Evolutionary conservation across 768 basidiomycete species (phyloP).

Genomic region (Terana coerulea): DNA sequence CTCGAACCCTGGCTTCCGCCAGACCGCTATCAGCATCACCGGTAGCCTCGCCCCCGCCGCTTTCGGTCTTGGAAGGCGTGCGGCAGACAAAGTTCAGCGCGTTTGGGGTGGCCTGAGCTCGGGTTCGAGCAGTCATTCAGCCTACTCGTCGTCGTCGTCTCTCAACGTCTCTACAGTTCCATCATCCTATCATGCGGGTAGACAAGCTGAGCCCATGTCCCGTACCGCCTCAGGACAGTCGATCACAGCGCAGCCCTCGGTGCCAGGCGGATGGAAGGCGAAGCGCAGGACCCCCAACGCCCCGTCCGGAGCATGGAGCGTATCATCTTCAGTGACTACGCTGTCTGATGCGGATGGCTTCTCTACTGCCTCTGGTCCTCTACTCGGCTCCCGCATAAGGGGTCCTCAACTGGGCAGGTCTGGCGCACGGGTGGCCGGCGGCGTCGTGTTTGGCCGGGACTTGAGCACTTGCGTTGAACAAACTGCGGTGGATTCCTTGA

Average conservation of each 20-base stretch:
- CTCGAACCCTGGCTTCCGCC: conserved; percentile 38
- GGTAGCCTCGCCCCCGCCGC: conserved; percentile 62
- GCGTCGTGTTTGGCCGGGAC: conserved; percentile 66
- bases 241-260: conserved; percentile 17
- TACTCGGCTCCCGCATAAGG: conserved; percentile 54
- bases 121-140: conserved; percentile 33
- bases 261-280: conserved; percentile 20
- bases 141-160: conserved; percentile 46
- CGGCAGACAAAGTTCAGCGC: conserved; percentile 73
- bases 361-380: conserved; percentile 39
- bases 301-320: conserved; percentile 55
- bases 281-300: conserved; percentile 56
- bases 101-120: conserved; percentile 50
- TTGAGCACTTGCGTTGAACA: conserved; percentile 52
- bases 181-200: conserved; percentile 29
- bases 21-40: conserved; percentile 73
- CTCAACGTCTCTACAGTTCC: conserved; percentile 31
- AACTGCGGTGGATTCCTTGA: conserved; percentile 40
- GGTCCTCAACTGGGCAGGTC: conserved; percentile 41
- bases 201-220: conserved; percentile 29
- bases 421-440: conserved; percentile 32
- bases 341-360: conserved; percentile 40
- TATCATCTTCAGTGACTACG: conserved; percentile 43
- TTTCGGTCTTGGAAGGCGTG: conserved; percentile 57
- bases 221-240: conserved; percentile 32